Base-by-base conservation (phyloP, 805 yeast species). In the Zygoascus bituminiphila region DNA sequence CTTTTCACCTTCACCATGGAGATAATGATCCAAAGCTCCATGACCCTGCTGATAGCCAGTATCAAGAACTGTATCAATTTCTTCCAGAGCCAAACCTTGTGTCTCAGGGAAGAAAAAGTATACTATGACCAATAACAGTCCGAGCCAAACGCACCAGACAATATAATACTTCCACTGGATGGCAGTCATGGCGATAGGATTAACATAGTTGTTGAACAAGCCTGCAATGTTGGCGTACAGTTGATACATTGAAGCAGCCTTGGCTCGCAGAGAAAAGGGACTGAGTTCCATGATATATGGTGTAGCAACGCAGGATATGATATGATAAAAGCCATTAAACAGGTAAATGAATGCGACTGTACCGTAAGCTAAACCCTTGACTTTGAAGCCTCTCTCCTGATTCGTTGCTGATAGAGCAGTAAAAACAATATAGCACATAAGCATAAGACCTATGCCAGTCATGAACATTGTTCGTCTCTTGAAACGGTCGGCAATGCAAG, bases 311-410 rank as follows among this genome's bases (percentile, higher is more conserved):
- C 39, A 44, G 15, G 53, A 48, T 43, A 37, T 49, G 23, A 49
- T 39, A 12, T 50, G 54, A 40, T 54, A 49, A 24, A 48, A 41
- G 17, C 49, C 54, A 19, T 53, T 44, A 44, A 37, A 55, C 29
- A 75, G 56, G 68, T 74, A 76, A 45, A 77, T 72, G 74, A 76
- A 71, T 6, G 76, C 76, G 57, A 70, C 66, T 22, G 74, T 77
- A 51, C 76, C 79, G 48, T 65, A 64, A 44, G 73, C 74, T 25
- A 69, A 59, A 3, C 62, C 19, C 51, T 71, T 71, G 49, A 74
- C 66, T 48, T 64, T 59, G 55, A 70, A 72, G 54, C 69, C 52
- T 39, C 69, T 60, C 56, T 73, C 58, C 52, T 68, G 72, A 59
- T 71, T 72, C 37, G 68, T 55, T 1, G 79, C 79, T 19, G 80